Percentiles rank a stretch among this genome's conserved stretches.
Conservation (phyloP, 2,329 filamentous ascomycete species). For the Diaporthe vexans region DNA sequence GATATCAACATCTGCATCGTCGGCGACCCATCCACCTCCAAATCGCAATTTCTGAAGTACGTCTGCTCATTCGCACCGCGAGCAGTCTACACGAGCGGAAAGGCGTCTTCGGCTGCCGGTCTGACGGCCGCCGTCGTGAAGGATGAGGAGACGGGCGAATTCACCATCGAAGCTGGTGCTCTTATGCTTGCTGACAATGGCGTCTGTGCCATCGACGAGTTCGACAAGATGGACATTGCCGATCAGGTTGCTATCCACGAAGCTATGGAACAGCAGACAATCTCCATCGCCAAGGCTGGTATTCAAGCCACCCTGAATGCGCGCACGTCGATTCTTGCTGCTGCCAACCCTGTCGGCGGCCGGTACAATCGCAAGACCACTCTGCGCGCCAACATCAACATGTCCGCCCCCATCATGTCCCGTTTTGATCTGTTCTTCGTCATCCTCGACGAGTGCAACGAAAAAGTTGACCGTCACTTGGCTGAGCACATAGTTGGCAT, state of each 20-base stretch:
- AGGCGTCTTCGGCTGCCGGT: constrained; percentile 97
- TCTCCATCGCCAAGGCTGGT: constrained; percentile 97
- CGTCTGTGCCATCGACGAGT: constrained; percentile 98
- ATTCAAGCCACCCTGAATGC: constrained; percentile 98
- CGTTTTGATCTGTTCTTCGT: constrained; percentile 99
- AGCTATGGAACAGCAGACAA: constrained; percentile 99
- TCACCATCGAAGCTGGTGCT: constrained; percentile 97
- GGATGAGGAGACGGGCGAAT: constrained; percentile 98
- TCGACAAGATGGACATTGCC: constrained; percentile 98
- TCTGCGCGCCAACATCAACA: constrained; percentile 95
- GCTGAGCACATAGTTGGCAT: constrained; percentile 95
- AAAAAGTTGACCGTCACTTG: constrained; percentile 88
- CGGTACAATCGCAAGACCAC: constrained; percentile 98
- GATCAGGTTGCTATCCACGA: constrained; percentile 99
- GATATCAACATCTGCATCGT: constrained; percentile 99
- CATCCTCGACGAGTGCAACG: constrained; percentile 96
- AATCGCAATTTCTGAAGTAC: constrained; percentile 98
- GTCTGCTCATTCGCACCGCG: constrained; percentile 97
- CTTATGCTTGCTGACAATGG: constrained; percentile 98
- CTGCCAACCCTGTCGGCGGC: constrained; percentile 94
- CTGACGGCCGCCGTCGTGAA: constrained; percentile 97
- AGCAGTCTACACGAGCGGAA: constrained; percentile 97
- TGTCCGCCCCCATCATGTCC: constrained; percentile 99
- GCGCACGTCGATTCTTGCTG: constrained; percentile 93
- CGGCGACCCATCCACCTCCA: constrained; percentile 95